Percentiles rank a stretch among this genome's conserved stretches.
Evolutionary conservation across 2,329 filamentous ascomycete species (phyloP).

Genomic region (Plenodomus tracheiphilus): DNA sequence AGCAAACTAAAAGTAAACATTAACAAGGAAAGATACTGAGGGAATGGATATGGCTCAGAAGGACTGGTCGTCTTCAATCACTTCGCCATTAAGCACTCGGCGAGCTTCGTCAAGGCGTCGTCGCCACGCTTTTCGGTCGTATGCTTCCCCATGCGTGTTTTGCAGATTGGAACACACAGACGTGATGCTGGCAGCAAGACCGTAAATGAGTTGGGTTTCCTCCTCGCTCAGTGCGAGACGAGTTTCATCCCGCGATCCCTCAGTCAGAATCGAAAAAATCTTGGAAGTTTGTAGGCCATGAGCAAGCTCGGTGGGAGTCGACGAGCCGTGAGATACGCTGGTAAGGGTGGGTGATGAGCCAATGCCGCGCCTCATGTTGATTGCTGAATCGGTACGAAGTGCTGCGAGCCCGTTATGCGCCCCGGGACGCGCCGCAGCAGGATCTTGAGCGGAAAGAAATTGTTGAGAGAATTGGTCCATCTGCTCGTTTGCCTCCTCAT

Average conservation of each 20-base stretch:
- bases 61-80: slow-evolving; percentile 42
- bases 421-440: slow-evolving; percentile 16
- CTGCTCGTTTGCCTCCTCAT: slow-evolving; percentile 47
- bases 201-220: slow-evolving; percentile 58
- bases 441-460: slow-evolving; percentile 28
- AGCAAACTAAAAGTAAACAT: slow-evolving; percentile 35
- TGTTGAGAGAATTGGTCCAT: slow-evolving; percentile 46
- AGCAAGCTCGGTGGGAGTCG: slow-evolving; percentile 36
- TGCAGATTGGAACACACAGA: slow-evolving; percentile 58
- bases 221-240: slow-evolving; percentile 53
- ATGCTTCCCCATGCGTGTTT: slow-evolving; percentile 50
- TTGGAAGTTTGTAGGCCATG: slow-evolving; percentile 44
- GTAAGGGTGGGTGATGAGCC: slow-evolving; percentile 34
- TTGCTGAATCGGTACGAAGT: slow-evolving; percentile 38
- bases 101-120: slow-evolving; percentile 75
- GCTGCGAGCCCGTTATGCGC: slow-evolving; percentile 20
- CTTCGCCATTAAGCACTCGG: slow-evolving; percentile 70
- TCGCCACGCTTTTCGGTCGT: slow-evolving; percentile 67
- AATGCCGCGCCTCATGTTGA: slow-evolving; percentile 32
- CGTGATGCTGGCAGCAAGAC: slow-evolving; percentile 57
- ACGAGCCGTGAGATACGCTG: slow-evolving; percentile 28
- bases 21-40: slow-evolving; percentile 20
- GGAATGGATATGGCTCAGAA: slow-evolving; percentile 15
- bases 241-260: slow-evolving; percentile 37
- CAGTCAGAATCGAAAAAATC: slow-evolving; percentile 48